Evolutionary conservation across 305 asterid species (phyloP).

Genomic region (Ajuga reptans): DNA sequence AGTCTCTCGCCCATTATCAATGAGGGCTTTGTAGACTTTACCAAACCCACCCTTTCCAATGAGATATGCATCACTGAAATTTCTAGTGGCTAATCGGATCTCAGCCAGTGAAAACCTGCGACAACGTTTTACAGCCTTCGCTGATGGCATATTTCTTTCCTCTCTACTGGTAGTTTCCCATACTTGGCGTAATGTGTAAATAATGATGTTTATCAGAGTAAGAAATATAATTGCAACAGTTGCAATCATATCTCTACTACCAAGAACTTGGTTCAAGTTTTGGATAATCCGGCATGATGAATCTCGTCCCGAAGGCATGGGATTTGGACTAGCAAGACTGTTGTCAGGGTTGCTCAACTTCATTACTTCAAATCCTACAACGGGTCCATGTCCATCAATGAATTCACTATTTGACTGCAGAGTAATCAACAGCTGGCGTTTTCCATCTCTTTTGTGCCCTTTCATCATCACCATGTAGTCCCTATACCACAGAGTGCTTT

Average conservation of each 20-base stretch:
- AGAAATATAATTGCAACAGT: neutral
- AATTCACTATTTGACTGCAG: conserved; percentile 20
- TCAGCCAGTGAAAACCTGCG: conserved; percentile 2
- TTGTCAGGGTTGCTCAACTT: conserved; percentile 40
- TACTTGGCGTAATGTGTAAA: neutral
- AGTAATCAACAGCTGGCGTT: conserved; percentile 27
- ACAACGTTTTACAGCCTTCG: neutral
- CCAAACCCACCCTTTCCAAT: too few relatives aligned
- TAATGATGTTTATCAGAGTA: neutral
- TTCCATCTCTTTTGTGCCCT: conserved; percentile 35
- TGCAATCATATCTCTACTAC: neutral
- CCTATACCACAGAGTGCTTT: conserved; percentile 23
- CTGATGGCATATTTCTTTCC: conserved; percentile 11
- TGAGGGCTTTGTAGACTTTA: too few relatives aligned
- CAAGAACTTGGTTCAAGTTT: neutral
- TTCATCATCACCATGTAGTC: conserved; percentile 33
- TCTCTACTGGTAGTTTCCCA: neutral
- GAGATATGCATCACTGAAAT: too few relatives aligned
- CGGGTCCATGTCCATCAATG: conserved; percentile 17
- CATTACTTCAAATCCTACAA: conserved; percentile 43
- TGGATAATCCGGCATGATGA: neutral
- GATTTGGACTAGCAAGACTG: too few relatives aligned
- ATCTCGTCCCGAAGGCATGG: neutral
- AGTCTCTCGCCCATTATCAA: too few relatives aligned
- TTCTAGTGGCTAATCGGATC: neutral